Evolutionary conservation across 805 yeast species (phyloP).

Genomic region (Candida nonsorbophila): DNA sequence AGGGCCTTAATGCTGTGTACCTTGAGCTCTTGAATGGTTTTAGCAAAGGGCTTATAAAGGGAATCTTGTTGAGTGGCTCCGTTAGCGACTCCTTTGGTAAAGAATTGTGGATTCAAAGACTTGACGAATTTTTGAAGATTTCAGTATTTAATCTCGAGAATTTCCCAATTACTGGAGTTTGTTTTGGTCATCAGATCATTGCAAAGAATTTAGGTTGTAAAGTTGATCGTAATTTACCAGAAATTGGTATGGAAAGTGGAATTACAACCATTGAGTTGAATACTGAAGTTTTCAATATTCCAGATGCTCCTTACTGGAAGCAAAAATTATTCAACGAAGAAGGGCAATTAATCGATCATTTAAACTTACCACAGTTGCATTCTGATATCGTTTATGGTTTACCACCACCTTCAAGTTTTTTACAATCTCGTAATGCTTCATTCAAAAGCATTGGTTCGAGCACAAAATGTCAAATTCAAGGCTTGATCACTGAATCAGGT

Average conservation of each 20-base stretch:
- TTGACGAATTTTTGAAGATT: constrained; percentile 29
- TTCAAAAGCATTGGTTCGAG: constrained; percentile 45
- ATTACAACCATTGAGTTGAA: constrained; percentile 45
- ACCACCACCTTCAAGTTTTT: constrained; percentile 36
- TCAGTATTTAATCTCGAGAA: constrained; percentile 8
- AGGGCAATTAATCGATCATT: constrained; percentile 13
- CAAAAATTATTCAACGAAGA: too few species aligned
- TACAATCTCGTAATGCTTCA: constrained; percentile 12
- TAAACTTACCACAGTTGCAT: constrained; percentile 33
- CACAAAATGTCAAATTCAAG: constrained; percentile 57
- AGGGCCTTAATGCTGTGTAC: constrained; percentile 7
- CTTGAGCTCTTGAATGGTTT: constrained; percentile 19
- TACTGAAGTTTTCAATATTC: constrained; percentile 19
- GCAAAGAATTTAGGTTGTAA: constrained; percentile 59
- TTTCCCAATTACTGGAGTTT: constrained; percentile 58
- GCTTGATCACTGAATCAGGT: constrained; percentile 45
- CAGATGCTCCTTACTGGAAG: too few species aligned
- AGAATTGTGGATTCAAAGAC: constrained; percentile 36
- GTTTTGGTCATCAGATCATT: constrained; percentile 85
- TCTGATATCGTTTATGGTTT: constrained; percentile 32
- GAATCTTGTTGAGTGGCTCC: constrained; percentile 52
- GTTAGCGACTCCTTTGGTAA: constrained; percentile 40
- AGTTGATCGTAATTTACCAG: constrained; percentile 45
- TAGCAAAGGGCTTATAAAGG: constrained; percentile 21
- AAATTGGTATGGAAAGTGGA: constrained; percentile 73